Percentiles rank a stretch among this genome's conserved stretches.
phyloP scores from a whole-genome alignment of 169 alveolate genomes.

The Plasmodium vivax region DNA sequence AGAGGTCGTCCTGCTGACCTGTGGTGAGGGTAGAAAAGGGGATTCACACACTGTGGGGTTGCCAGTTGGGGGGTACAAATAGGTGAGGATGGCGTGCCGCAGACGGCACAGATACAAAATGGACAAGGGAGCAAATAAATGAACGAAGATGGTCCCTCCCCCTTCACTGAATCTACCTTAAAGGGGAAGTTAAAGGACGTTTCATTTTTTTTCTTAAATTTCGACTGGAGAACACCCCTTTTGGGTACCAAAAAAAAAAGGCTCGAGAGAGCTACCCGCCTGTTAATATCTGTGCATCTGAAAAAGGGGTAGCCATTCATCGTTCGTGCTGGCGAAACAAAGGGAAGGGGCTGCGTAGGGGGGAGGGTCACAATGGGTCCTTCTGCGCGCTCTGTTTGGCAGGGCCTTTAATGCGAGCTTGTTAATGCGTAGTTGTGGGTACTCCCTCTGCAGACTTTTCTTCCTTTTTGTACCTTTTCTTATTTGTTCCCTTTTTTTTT shows the following conservation, averaged over 20 bases:
- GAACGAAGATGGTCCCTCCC: neutral
- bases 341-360: neutral
- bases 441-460: neutral
- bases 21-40: neutral
- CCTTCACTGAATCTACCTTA: slow-evolving; percentile 53
- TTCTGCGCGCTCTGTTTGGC: neutral
- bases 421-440: neutral
- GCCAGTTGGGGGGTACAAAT: neutral
- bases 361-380: neutral
- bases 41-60: neutral
- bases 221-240: slow-evolving; percentile 81
- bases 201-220: slow-evolving; percentile 79
- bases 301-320: slow-evolving; percentile 16
- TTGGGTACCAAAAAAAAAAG: slow-evolving; percentile 19
- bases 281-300: neutral
- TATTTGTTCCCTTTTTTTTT: no score
- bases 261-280: neutral
- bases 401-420: neutral
- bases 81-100: neutral
- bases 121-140: neutral
- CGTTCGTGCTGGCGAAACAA: neutral
- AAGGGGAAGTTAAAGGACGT: slow-evolving; percentile 79
- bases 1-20: slow-evolving; percentile 90
- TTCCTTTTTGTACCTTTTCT: neutral
- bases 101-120: neutral